Evolutionary conservation across 495 filamentous ascomycete genomes (phyloP).

Genomic region (Evansstolkia leycettana): DNA sequence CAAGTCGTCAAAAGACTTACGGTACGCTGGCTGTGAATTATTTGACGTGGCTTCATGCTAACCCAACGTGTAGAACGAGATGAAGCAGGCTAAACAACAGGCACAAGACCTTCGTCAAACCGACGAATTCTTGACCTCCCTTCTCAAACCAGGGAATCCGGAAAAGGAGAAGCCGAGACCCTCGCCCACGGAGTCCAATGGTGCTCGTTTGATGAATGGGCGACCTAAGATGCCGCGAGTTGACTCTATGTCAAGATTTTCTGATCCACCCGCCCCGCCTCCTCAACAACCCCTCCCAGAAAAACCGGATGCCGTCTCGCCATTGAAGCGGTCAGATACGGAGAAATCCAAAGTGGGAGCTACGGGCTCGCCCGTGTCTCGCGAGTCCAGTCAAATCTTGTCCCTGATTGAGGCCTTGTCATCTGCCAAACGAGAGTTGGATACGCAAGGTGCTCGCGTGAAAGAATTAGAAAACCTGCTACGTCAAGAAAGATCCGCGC

Average conservation of each 20-base stretch:
- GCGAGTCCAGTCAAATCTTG: constrained; percentile 61
- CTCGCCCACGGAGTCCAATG: constrained; percentile 23
- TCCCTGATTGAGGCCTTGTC: constrained; percentile 72
- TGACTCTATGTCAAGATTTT: constrained; percentile 52
- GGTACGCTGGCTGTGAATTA: constrained; percentile 36
- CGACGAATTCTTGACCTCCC: constrained; percentile 61
- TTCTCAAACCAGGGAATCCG: constrained; percentile 56
- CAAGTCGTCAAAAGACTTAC: constrained; percentile 89
- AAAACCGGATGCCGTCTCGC: constrained; percentile 60
- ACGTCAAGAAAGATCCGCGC: constrained; percentile 64
- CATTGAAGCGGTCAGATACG: constrained; percentile 61
- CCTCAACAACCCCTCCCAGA: constrained; percentile 85
- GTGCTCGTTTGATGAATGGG: constrained; percentile 30
- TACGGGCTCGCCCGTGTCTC: constrained; percentile 48
- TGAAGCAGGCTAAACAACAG: constrained; percentile 79
- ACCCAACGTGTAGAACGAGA: constrained; percentile 53
- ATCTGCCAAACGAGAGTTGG: constrained; percentile 66
- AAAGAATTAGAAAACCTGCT: constrained; percentile 72
- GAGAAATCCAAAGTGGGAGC: constrained; percentile 52
- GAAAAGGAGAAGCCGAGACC: constrained; percentile 46
- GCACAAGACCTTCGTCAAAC: constrained; percentile 73
- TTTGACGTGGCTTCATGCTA: neutral
- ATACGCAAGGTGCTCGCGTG: constrained; percentile 62
- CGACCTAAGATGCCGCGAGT: constrained; percentile 44
- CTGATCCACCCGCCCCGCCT: constrained; percentile 81